Percentiles rank a stretch among this genome's conserved stretches.
Conservation (phyloP, 805 yeast species). For the Saccharomycopsis sp. region DNA sequence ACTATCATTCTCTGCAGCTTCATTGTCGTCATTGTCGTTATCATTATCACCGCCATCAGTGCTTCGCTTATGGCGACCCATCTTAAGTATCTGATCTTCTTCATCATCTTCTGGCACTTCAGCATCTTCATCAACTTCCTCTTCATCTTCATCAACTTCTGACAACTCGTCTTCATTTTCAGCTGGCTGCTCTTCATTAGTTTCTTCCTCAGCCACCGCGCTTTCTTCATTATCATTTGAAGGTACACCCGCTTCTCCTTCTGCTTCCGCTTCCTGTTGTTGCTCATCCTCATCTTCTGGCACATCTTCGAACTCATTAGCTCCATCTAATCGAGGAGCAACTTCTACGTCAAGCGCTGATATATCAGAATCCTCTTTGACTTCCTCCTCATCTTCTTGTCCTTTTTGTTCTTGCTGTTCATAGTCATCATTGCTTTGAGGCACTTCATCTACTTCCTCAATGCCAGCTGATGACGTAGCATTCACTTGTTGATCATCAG, state of each 20-base stretch:
- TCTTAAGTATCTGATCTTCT: conserved; percentile 8
- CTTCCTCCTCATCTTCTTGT: not conserved
- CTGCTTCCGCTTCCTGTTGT: conserved; percentile 24
- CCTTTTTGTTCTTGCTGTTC: conserved; percentile 15
- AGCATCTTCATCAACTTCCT: conserved; percentile 22
- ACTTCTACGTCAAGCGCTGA: conserved; percentile 25
- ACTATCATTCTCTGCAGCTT: conserved; percentile 19
- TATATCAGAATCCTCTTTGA: conserved; percentile 23
- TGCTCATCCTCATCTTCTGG: conserved; percentile 22
- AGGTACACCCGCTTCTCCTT: conserved; percentile 24
- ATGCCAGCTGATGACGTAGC: not conserved
- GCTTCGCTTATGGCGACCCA: conserved; percentile 12
- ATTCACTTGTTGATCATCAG: not conserved
- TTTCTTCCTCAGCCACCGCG: conserved; percentile 26
- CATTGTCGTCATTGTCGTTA: conserved; percentile 27
- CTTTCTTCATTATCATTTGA: conserved; percentile 21
- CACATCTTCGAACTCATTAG: conserved; percentile 22
- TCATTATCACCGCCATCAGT: conserved; percentile 20
- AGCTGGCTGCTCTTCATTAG: conserved; percentile 29
- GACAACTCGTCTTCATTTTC: conserved; percentile 28
- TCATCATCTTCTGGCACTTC: conserved; percentile 19
- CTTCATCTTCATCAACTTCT: conserved; percentile 27
- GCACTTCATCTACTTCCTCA: conserved; percentile 15
- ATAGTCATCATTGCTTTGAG: not conserved
- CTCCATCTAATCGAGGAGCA: conserved; percentile 23